These are phyloP conservation scores for Phytopythium helicoides DNA, from an alignment of 352 stramenopile species.

Conservation along the genomic window DNA sequence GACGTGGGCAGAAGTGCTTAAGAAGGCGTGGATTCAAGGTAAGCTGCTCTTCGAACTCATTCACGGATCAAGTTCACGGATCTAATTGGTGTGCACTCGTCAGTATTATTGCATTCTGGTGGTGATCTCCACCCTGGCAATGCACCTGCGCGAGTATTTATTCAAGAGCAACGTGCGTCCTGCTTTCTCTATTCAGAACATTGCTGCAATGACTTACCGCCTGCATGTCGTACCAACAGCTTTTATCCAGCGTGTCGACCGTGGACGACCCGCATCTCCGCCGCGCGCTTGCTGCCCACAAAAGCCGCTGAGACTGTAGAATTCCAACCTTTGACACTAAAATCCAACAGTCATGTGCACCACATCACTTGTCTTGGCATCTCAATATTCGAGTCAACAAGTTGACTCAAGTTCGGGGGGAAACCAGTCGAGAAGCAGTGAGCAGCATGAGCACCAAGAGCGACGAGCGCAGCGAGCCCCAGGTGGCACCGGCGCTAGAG, in stretches of 20 bases:
- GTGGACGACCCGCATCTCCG: constrained; percentile 19
- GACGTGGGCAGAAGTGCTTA: constrained; percentile 57
- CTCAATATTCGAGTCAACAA: too few species aligned
- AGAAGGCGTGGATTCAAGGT: constrained; percentile 74
- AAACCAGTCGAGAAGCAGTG: not conserved
- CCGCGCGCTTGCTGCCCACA: not conserved
- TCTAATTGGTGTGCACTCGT: not conserved
- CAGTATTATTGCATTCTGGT: constrained; percentile 53
- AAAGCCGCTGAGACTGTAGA: not conserved
- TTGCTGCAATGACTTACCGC: not conserved
- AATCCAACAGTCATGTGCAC: constrained; percentile 11
- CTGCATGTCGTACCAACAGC: constrained; percentile 4
- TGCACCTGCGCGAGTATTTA: constrained; percentile 33
- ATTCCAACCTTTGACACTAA: constrained; percentile 8
- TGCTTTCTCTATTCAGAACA: too few species aligned
- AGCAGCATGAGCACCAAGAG: constrained; percentile 17
- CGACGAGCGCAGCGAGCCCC: constrained; percentile 16
- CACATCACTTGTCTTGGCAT: constrained; percentile 1
- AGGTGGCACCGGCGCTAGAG: constrained; percentile 12
- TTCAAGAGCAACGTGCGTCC: constrained; percentile 35
- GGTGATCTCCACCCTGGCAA: constrained; percentile 25
- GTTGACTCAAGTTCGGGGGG: constrained; percentile 1
- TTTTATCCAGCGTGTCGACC: constrained; percentile 28
- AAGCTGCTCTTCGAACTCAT: not conserved
- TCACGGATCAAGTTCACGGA: not conserved